A percentile compares a stretch with the other conserved stretches of the same genome.
Conservation (phyloP, 352 stramenopile species). For the Aphanomyces invadans region DNA sequence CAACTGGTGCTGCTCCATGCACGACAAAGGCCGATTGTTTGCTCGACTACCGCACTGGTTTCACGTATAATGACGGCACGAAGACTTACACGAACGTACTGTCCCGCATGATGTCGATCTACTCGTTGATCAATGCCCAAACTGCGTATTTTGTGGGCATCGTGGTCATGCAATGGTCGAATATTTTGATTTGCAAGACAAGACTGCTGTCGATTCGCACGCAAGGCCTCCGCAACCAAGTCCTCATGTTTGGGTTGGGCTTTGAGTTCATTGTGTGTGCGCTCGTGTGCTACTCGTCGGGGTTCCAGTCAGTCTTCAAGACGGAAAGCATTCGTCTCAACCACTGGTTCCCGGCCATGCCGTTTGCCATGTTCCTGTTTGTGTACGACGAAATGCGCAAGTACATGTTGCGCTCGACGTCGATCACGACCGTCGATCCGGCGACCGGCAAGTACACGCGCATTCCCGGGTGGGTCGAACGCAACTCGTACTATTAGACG, state of each 20-base stretch:
- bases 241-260: constrained; percentile 83
- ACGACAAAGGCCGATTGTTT: constrained; percentile 37
- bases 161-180: constrained; percentile 77
- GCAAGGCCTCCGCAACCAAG: constrained; percentile 82
- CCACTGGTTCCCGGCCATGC: constrained; percentile 80
- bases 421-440: constrained; percentile 41
- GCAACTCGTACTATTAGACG: constrained; percentile 74
- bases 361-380: constrained; percentile 76
- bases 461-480: constrained; percentile 60
- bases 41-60: constrained; percentile 36
- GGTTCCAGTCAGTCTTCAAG: constrained; percentile 59
- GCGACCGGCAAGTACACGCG: constrained; percentile 48
- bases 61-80: constrained; percentile 32
- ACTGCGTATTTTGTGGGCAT: constrained; percentile 72
- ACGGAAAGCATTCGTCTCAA: constrained; percentile 66
- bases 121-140: constrained; percentile 68
- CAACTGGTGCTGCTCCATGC: constrained; percentile 27
- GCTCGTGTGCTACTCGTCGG: constrained; percentile 64
- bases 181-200: constrained; percentile 83
- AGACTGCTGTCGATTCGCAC: constrained; percentile 70
- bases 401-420: constrained; percentile 71
- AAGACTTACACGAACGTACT: constrained; percentile 52
- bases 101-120: constrained; percentile 60
- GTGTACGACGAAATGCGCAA: constrained; percentile 84
- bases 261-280: constrained; percentile 77